Evolutionary conservation across 768 basidiomycete genomes (phyloP).

Genomic region (Boletus subcaerulescens): DNA sequence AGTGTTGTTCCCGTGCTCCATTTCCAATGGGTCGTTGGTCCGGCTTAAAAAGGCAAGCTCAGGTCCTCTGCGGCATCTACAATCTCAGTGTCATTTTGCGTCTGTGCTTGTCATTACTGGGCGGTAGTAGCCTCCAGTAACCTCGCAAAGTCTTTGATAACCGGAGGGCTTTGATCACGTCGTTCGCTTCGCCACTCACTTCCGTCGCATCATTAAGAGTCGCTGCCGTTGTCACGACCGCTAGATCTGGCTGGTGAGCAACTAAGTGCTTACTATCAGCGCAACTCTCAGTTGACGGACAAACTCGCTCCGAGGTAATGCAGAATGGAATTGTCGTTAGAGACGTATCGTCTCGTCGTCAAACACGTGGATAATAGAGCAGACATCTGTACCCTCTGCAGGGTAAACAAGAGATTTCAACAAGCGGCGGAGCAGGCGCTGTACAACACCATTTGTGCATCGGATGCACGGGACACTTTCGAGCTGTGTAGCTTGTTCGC

Average conservation of each 20-base stretch:
- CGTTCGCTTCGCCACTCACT: not conserved
- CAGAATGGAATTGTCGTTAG: slow-evolving; percentile 57
- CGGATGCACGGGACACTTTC: slow-evolving; percentile 38
- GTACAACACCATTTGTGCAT: slow-evolving; percentile 56
- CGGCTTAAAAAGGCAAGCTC: slow-evolving; percentile 14
- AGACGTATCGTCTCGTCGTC: slow-evolving; percentile 57
- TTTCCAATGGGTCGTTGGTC: slow-evolving; percentile 7
- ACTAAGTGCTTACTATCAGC: not conserved
- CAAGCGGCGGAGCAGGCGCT: slow-evolving; percentile 53
- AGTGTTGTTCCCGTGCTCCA: slow-evolving; percentile 2
- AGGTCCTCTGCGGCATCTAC: not conserved
- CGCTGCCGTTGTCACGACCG: not conserved
- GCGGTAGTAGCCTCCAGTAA: not conserved
- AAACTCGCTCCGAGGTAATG: slow-evolving; percentile 32
- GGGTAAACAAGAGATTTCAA: slow-evolving; percentile 56
- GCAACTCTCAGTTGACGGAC: not conserved
- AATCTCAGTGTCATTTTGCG: not conserved
- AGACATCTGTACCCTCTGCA: slow-evolving; percentile 56
- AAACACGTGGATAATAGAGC: slow-evolving; percentile 47
- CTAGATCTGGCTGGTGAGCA: slow-evolving; percentile 10
- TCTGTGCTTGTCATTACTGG: not conserved
- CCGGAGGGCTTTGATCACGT: not conserved
- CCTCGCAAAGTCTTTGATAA: not conserved
- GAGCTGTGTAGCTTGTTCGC: slow-evolving; percentile 48
- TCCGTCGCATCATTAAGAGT: not conserved